Base-by-base conservation (phyloP, 75 land plant species). In the Selaginella tamariscina region DNA sequence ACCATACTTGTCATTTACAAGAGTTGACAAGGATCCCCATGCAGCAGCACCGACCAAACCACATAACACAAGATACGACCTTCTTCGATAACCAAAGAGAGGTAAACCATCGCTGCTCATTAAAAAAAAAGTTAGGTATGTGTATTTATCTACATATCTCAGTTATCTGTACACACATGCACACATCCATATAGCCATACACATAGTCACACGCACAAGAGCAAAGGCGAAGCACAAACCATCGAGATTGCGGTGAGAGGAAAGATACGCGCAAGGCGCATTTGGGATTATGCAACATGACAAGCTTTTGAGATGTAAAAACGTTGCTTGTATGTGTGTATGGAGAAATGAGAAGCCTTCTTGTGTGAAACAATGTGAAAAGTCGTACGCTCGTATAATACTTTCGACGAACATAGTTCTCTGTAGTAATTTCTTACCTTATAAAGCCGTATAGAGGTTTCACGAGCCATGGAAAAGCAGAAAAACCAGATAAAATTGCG, bases 401-500 rank as follows among this genome's bases (percentile, higher is more conserved):
- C n/a, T n/a, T n/a, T n/a, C n/a, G n/a, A n/a, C n/a, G n/a, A n/a
- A n/a, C n/a, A n/a, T n/a, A n/a, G n/a, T n/a, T n/a, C n/a, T n/a
- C n/a, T n/a, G n/a, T n/a, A n/a, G n/a, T n/a, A 30, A 28, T 63
- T 11, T 1, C 74, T 56, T 69, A 94, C 98, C 98, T 94, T 33
- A 94, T 79, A 74, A 94, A 90, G 11, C 98, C 98, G 74, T 94
- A 94, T 0, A 94, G 79, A 30, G 96, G 98, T 72, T 94, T 94
- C 64, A 94, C 66, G 55, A 94, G 81, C 98, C 98, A 94, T 20
- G 98, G 98, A 20, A 86, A 75, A 44, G 98, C 70, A 69, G 98
- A 87, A 24, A 94, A 64, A 30, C 98, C 96, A 63, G 88, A 71
- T 79, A 94, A 74, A 56, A 94, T 74, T 26, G 98, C 98, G 78